phyloP scores from a whole-genome alignment of 345 rosid genomes.

The Corymbia maculata region DNA sequence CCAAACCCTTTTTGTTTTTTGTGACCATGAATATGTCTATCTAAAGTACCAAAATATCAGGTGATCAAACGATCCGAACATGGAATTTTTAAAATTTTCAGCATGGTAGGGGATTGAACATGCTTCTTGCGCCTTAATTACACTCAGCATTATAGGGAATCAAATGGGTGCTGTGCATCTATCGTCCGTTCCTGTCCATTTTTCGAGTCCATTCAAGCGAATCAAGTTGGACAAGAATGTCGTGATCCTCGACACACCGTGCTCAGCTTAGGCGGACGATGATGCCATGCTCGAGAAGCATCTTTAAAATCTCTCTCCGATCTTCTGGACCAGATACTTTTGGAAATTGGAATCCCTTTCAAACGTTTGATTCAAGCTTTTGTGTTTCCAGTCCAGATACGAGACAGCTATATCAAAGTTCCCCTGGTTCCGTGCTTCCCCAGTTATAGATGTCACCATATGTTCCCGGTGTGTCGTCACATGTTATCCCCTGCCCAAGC shows the following conservation, averaged over 20 bases:
- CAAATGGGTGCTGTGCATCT: not conserved
- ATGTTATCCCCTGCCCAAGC: not conserved
- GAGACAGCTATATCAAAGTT: not conserved
- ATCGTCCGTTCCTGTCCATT: not conserved
- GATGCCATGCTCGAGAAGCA: not conserved
- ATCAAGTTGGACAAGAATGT: not conserved
- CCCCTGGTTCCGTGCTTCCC: not conserved
- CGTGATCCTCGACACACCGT: not conserved
- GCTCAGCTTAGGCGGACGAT: not conserved
- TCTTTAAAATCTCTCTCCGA: not conserved
- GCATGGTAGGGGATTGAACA: not conserved
- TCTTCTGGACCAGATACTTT: not conserved
- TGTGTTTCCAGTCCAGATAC: not conserved
- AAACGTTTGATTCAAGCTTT: not conserved
- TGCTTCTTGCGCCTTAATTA: not conserved
- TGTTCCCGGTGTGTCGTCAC: not conserved
- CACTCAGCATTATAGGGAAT: not conserved
- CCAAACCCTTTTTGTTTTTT: not conserved
- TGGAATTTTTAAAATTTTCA: not conserved
- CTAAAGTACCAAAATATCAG: not conserved
- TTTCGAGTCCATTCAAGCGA: not conserved
- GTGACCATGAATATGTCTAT: not conserved
- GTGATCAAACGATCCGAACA: not conserved
- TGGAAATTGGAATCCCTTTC: not conserved
- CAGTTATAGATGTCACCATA: not conserved